These are phyloP conservation scores for Aspergillus novoparasiticus DNA, from an alignment of 2,329 filamentous ascomycete genomes.

Conservation along the genomic window DNA sequence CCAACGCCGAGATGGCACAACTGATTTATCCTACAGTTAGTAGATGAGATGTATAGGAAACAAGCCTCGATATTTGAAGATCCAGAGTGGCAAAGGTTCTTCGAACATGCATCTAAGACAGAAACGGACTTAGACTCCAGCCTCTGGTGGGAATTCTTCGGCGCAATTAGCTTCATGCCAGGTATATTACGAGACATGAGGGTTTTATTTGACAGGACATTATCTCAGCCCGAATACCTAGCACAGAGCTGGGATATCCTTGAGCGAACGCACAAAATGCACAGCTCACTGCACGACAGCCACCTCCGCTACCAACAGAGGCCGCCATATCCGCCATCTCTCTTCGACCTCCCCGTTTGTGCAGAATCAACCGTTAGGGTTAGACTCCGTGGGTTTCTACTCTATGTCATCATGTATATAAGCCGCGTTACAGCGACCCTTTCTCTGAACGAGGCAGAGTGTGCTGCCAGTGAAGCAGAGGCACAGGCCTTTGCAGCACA, in stretches of 20 bases:
- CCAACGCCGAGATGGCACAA: no score
- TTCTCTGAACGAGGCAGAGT: background rate
- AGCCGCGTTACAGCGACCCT: background rate
- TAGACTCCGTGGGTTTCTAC: background rate
- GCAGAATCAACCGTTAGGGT: background rate
- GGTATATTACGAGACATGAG: slow-evolving; percentile 1
- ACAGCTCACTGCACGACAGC: background rate
- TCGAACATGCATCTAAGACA: background rate
- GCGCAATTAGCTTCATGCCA: background rate
- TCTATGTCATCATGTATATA: slow-evolving; percentile 5
- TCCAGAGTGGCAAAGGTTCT: background rate
- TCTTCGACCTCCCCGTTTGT: background rate
- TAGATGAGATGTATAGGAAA: slow-evolving; percentile 1
- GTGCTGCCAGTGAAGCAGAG: background rate
- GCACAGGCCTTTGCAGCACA: background rate
- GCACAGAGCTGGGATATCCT: background rate
- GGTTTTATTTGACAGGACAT: background rate
- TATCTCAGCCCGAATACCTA: background rate
- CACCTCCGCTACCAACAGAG: background rate
- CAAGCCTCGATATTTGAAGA: background rate
- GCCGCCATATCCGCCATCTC: background rate
- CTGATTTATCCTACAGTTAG: background rate
- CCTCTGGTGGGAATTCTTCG: slow-evolving; percentile 7
- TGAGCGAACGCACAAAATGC: background rate
- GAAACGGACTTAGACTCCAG: background rate